These are phyloP conservation scores for Fragaria nilgerrensis DNA, from an alignment of 306 rosid genomes.

Conservation along the genomic window DNA sequence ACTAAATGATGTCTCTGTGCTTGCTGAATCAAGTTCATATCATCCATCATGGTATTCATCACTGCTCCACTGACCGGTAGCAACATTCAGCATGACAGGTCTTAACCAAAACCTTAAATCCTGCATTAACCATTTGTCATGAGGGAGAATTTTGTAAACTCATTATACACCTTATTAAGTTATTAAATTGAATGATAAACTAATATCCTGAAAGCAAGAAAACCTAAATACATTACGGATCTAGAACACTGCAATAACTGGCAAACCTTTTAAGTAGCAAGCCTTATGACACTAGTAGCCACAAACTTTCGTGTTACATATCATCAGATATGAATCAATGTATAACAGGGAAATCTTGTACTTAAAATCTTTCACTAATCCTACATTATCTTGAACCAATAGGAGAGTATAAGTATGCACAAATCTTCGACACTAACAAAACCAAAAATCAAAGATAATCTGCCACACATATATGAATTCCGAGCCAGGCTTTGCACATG, in stretches of 20 bases:
- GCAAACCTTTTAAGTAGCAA: slow-evolving; percentile 6
- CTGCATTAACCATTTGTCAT: slow-evolving; percentile 24
- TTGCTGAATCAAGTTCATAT: slow-evolving; percentile 92
- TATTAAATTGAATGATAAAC: neutral
- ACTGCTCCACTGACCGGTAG: slow-evolving; percentile 57
- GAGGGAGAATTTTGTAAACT: slow-evolving; percentile 5
- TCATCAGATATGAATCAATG: neutral
- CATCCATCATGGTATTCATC: slow-evolving; percentile 95
- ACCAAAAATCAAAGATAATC: neutral
- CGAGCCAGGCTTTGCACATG: neutral
- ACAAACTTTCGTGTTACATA: neutral
- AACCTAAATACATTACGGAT: neutral
- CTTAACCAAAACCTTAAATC: slow-evolving; percentile 29
- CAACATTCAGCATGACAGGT: slow-evolving; percentile 91
- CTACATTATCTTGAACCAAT: neutral
- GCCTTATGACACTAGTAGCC: slow-evolving; percentile 22
- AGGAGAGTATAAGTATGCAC: slow-evolving; percentile 5
- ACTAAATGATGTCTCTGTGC: slow-evolving; percentile 94
- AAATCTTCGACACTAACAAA: neutral
- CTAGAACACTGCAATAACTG: neutral
- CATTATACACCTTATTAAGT: neutral
- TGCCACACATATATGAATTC: neutral
- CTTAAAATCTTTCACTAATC: neutral
- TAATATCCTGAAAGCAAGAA: neutral
- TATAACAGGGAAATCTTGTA: neutral